Conservation (phyloP, 306 rosid genomes). For the Vachellia collinsii region DNA sequence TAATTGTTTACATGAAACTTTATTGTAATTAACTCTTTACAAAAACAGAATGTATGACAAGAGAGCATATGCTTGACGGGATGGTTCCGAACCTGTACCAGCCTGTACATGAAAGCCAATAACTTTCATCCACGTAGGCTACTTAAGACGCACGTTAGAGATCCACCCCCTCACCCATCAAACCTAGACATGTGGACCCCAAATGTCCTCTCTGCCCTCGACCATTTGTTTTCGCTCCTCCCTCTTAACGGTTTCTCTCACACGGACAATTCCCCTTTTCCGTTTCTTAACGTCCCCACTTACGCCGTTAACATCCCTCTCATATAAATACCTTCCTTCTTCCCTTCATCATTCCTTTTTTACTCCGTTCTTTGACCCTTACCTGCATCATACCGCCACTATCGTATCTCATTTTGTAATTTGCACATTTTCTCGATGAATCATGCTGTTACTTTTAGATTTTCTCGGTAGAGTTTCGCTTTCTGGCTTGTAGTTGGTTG, state of each 20-base stretch:
- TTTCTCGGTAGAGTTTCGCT: not conserved
- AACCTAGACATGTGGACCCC: slow-evolving; percentile 69
- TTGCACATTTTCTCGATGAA: slow-evolving; percentile 1
- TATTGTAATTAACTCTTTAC: too few relatives aligned
- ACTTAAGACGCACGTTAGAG: slow-evolving; percentile 38
- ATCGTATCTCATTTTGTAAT: slow-evolving; percentile 30
- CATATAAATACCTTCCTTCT: slow-evolving; percentile 57
- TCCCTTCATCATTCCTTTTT: slow-evolving; percentile 35
- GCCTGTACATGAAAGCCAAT: slow-evolving; percentile 19
- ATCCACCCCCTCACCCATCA: slow-evolving; percentile 35
- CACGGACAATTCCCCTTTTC: slow-evolving; percentile 42
- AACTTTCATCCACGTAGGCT: slow-evolving; percentile 34
- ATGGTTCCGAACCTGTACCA: slow-evolving; percentile 26
- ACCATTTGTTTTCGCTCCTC: slow-evolving; percentile 47
- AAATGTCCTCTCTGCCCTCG: slow-evolving; percentile 53
- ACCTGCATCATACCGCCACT: slow-evolving; percentile 27
- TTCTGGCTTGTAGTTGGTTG: too few relatives aligned
- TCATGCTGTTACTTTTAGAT: slow-evolving; percentile 6
- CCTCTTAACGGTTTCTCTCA: slow-evolving; percentile 27
- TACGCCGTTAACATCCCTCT: slow-evolving; percentile 50
- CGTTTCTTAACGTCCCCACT: slow-evolving; percentile 50
- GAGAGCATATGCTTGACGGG: slow-evolving; percentile 25
- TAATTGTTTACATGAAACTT: too few relatives aligned
- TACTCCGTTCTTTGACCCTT: slow-evolving; percentile 10
- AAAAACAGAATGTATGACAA: not conserved